Evolutionary conservation across 2,329 filamentous ascomycete species (phyloP).

Genomic region (Microdochium bolleyi): DNA sequence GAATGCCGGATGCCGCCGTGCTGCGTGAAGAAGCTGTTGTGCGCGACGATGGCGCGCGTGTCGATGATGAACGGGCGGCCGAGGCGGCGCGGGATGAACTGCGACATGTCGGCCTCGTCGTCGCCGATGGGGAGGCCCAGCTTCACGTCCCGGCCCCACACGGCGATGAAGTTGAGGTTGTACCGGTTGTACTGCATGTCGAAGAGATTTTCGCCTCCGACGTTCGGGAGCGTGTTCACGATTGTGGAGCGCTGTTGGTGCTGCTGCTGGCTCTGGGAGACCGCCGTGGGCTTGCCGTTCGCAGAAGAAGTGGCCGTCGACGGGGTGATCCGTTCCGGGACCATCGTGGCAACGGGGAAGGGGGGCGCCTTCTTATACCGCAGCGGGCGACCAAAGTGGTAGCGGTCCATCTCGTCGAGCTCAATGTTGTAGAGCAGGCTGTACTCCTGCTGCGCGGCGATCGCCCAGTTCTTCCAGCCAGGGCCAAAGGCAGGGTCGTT

Average conservation of each 20-base stretch:
- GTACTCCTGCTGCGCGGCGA: constrained; percentile 39
- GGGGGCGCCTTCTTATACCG: constrained; percentile 9
- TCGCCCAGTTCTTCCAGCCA: constrained; percentile 38
- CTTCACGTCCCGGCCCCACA: constrained; percentile 42
- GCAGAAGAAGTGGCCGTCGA: not conserved
- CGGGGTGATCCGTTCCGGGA: too few species aligned
- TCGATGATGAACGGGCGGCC: constrained; percentile 40
- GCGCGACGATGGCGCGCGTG: constrained; percentile 42
- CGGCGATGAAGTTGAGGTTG: constrained; percentile 45
- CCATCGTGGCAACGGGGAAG: not conserved
- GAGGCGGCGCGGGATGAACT: constrained; percentile 27
- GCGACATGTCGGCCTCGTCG: constrained; percentile 37
- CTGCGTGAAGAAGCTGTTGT: constrained; percentile 40
- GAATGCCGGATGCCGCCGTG: constrained; percentile 35
- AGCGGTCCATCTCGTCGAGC: constrained; percentile 30
- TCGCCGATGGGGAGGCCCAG: constrained; percentile 33
- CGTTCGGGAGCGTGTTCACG: not conserved
- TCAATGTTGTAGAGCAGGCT: constrained; percentile 44
- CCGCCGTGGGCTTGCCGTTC: constrained; percentile 3
- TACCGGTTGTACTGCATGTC: constrained; percentile 40
- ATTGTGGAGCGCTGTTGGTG: not conserved
- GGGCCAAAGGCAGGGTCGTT: constrained; percentile 27
- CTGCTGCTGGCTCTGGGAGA: not conserved
- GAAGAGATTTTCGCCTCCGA: constrained; percentile 27
- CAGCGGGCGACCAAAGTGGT: constrained; percentile 32